A percentile compares a stretch with the other conserved stretches of the same genome.
phyloP scores from a whole-genome alignment of 1,139 yeast genomes.

The Meyerozyma sp. region DNA sequence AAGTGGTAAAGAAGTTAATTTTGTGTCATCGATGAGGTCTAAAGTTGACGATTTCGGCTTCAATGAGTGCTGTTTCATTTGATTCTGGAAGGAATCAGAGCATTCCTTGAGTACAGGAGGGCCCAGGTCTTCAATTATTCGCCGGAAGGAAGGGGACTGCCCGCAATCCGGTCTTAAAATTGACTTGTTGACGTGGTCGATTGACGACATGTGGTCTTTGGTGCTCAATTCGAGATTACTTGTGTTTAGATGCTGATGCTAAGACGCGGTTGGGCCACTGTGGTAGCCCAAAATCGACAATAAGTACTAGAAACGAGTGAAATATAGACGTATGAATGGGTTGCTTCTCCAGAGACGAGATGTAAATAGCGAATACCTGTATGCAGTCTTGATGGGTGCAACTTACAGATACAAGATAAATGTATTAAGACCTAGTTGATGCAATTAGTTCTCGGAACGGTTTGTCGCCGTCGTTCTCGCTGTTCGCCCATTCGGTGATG shows the following conservation, averaged over 20 bases:
- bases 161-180: conserved; percentile 2
- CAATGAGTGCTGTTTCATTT: neutral
- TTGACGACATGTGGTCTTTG: conserved; percentile 5
- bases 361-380: neutral
- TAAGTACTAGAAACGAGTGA: neutral
- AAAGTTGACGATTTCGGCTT: conserved; percentile 41
- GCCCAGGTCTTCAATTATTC: neutral
- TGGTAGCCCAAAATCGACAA: neutral
- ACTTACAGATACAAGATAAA: neutral
- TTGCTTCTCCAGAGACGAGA: neutral
- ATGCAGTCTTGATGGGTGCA: neutral
- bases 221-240: neutral
- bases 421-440: conserved; percentile 3
- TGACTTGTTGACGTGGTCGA: conserved; percentile 6
- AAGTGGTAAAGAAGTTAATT: conserved; percentile 61
- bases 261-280: neutral
- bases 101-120: neutral
- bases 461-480: conserved; percentile 37
- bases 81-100: neutral
- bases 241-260: neutral
- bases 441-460: conserved; percentile 14
- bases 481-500: conserved; percentile 54
- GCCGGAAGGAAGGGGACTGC: neutral
- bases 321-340: neutral
- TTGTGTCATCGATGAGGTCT: conserved; percentile 57